Evolutionary conservation across 768 basidiomycete species (phyloP).

Genomic region (Tubosaeta sp.): DNA sequence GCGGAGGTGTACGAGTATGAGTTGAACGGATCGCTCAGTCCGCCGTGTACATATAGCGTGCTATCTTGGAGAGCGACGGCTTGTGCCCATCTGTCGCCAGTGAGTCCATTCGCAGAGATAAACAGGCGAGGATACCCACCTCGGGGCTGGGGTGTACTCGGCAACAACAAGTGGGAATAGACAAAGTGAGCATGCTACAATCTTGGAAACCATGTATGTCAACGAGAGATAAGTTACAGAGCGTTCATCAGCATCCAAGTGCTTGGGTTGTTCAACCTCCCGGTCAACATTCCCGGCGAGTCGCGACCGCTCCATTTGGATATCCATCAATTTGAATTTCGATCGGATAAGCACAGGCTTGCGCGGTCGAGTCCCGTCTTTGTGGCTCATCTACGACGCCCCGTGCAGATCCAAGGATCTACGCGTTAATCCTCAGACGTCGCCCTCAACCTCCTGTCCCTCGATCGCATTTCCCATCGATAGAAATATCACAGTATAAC

Average conservation of each 20-base stretch:
- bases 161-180: conserved; percentile 15
- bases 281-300: neutral
- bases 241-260: conserved; percentile 16
- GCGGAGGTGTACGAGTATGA: conserved; percentile 70
- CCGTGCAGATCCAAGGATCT: neutral
- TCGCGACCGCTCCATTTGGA: conserved; percentile 9
- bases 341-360: neutral
- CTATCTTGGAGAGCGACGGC: conserved; percentile 56
- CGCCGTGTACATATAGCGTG: conserved; percentile 71
- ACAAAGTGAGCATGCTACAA: conserved; percentile 10
- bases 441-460: too few relatives aligned
- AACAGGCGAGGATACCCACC: conserved; percentile 9
- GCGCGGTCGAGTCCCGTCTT: neutral
- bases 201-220: conserved; percentile 9
- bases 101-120: conserved; percentile 5
- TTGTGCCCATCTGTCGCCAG: conserved; percentile 75
- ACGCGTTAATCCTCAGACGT: neutral
- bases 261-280: neutral
- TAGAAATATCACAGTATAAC: too few relatives aligned
- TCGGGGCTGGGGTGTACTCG: conserved; percentile 24
- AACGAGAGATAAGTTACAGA: conserved; percentile 12
- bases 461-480: too few relatives aligned
- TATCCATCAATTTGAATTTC: neutral
- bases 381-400: too few relatives aligned
- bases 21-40: conserved; percentile 70